These are phyloP conservation scores for Candida mattraensis DNA, from an alignment of 805 yeast species.

Conservation along the genomic window DNA sequence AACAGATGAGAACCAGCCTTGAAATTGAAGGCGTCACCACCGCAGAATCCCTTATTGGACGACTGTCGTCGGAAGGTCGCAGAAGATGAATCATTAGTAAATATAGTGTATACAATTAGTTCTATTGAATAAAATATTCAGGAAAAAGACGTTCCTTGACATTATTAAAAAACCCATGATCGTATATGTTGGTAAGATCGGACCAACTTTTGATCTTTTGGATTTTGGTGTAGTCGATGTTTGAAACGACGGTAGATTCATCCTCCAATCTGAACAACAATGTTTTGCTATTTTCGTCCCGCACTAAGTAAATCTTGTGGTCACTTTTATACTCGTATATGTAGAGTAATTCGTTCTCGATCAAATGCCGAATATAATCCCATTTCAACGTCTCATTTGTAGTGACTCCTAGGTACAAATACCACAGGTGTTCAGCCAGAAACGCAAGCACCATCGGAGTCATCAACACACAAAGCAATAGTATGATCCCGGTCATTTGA, in stretches of 20 bases:
- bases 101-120: slow-evolving; percentile 7
- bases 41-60: slow-evolving; percentile 34
- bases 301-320: slow-evolving; percentile 1
- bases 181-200: slow-evolving; percentile 46
- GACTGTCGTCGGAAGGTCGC: slow-evolving; percentile 19
- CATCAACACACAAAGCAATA: slow-evolving; percentile 40
- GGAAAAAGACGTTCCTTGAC: slow-evolving; percentile 36
- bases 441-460: slow-evolving; percentile 40
- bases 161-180: slow-evolving; percentile 47
- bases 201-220: slow-evolving; percentile 26
- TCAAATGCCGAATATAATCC: slow-evolving; percentile 46
- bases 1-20: slow-evolving; percentile 36
- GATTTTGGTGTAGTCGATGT: slow-evolving; percentile 1
- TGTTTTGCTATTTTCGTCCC: not conserved
- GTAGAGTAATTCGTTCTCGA: slow-evolving; percentile 32
- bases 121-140: slow-evolving; percentile 8
- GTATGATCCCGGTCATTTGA: slow-evolving; percentile 42
- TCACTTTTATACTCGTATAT: slow-evolving; percentile 11
- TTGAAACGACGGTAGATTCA: slow-evolving; percentile 5
- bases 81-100: slow-evolving; percentile 4
- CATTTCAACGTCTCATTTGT: slow-evolving; percentile 57
- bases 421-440: slow-evolving; percentile 42
- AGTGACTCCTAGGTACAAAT: slow-evolving; percentile 54
- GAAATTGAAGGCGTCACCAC: slow-evolving; percentile 39
- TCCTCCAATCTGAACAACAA: slow-evolving; percentile 10